Evolutionary conservation across 345 rosid genomes (phyloP).

Genomic region (Sonneratia caseolaris): DNA sequence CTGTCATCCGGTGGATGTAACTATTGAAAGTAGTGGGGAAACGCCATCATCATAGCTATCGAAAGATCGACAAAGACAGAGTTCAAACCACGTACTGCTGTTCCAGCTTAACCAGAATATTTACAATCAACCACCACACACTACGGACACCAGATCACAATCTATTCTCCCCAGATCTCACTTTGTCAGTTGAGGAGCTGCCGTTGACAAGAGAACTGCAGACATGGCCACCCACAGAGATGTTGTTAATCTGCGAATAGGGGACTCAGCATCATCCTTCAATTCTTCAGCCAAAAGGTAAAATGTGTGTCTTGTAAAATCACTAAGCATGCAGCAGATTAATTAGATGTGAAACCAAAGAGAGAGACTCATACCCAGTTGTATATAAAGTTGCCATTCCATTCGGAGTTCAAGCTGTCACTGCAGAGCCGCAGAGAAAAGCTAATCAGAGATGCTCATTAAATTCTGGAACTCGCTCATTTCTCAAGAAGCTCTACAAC

Average conservation of each 20-base stretch:
- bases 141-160: background rate
- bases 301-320: background rate
- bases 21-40: too few species aligned
- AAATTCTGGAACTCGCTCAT: background rate
- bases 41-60: too few species aligned
- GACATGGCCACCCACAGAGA: slow-evolving; percentile 51
- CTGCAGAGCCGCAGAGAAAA: slow-evolving; percentile 2
- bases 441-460: background rate
- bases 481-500: background rate
- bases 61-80: too few species aligned
- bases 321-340: background rate
- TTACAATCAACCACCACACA: background rate
- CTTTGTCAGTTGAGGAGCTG: slow-evolving; percentile 13
- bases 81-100: background rate
- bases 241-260: slow-evolving; percentile 61
- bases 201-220: slow-evolving; percentile 35
- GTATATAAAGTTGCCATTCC: background rate
- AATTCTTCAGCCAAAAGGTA: slow-evolving; percentile 30
- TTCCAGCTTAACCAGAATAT: background rate
- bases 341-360: background rate
- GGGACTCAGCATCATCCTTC: slow-evolving; percentile 45
- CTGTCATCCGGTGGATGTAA: too few species aligned
- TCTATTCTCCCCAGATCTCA: background rate
- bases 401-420: background rate
- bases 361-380: background rate